These are phyloP conservation scores for Pythium phragmiticola DNA, from an alignment of 352 stramenopile species.

Conservation along the genomic window DNA sequence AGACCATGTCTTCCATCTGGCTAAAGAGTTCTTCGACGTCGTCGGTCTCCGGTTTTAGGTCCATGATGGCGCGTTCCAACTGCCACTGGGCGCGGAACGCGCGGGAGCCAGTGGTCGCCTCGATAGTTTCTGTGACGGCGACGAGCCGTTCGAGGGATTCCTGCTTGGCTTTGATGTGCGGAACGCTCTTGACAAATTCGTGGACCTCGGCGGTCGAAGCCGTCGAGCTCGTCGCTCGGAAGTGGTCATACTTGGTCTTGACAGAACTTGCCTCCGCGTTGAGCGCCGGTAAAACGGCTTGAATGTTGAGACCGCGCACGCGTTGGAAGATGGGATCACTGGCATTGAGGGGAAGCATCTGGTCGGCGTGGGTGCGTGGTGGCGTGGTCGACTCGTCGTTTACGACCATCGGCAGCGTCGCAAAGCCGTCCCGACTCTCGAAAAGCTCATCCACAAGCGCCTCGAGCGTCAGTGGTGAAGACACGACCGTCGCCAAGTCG, in stretches of 20 bases:
- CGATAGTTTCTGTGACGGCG: conserved; percentile 52
- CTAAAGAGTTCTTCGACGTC: conserved; percentile 27
- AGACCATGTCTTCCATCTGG: conserved; percentile 59
- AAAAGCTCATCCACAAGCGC: conserved; percentile 66
- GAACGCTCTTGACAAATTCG: conserved; percentile 66
- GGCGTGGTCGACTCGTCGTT: not conserved
- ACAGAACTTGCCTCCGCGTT: conserved; percentile 52
- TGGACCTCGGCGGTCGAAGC: conserved; percentile 63
- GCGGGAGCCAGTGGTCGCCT: conserved; percentile 40
- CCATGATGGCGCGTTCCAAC: conserved; percentile 69
- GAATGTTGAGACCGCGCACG: conserved; percentile 66
- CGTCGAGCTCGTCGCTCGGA: conserved; percentile 43
- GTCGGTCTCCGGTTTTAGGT: conserved; percentile 37
- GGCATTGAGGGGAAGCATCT: conserved; percentile 44
- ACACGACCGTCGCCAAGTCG: conserved; percentile 69
- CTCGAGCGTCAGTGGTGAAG: conserved; percentile 69
- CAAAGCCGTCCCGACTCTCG: conserved; percentile 60
- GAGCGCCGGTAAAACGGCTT: conserved; percentile 44
- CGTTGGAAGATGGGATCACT: conserved; percentile 52
- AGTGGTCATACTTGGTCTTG: conserved; percentile 52
- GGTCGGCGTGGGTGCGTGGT: not conserved
- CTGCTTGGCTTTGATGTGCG: conserved; percentile 57
- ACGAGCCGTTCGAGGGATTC: conserved; percentile 61
- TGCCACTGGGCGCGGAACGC: conserved; percentile 65
- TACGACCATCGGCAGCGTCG: conserved; percentile 21